Base-by-base conservation (phyloP, 805 yeast species). In the Pichia exigua region DNA sequence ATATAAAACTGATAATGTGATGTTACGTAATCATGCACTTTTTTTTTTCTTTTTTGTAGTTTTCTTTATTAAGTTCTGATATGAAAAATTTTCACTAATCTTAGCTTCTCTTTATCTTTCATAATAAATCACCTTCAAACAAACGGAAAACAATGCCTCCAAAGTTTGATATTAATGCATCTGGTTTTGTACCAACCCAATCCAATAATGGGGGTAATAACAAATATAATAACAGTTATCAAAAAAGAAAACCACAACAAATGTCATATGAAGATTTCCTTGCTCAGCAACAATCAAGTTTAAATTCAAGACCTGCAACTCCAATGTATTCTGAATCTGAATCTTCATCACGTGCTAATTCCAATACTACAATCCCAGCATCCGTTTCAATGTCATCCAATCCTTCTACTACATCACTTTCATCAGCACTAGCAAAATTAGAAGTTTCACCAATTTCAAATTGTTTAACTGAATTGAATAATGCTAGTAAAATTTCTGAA, bases 371-470 rank as follows among this genome's bases (percentile, higher is more conserved):
- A 27, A 38, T 46, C 15, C 50, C 50, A 22, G 20, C 45, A 22
- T 57, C 56, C 30, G 61, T 65, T 28, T 65, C 71, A 28, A 45
- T 60, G 42, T 57, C 65, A 13, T 54, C 65, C 2, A 58, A 57
- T 57, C 63, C 66, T 24, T 74, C 79, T n/a, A 82, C 92, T 7
- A 78, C 90, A 11, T 85, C 96, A 2, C 73, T 91, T 59, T 71
- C 88, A 13, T 65, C 71, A 3, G 87, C 94, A 4, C 73, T 90
- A 64, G 77, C 76, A 49, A 84, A 84, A 57, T 69, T 87, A 49
- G 78, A 76, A 20, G 61, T 81, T 42, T 71, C 86, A 11, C 96
- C 97, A 22, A 72, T 89, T 53, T 76, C 85, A 30, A 82, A 77
- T 24, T 65, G 75, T 51, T 70, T 91, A 57, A 68, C 66, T 27